phyloP scores from a whole-genome alignment of 768 basidiomycete genomes.

The Xerocomus potaroensis region DNA sequence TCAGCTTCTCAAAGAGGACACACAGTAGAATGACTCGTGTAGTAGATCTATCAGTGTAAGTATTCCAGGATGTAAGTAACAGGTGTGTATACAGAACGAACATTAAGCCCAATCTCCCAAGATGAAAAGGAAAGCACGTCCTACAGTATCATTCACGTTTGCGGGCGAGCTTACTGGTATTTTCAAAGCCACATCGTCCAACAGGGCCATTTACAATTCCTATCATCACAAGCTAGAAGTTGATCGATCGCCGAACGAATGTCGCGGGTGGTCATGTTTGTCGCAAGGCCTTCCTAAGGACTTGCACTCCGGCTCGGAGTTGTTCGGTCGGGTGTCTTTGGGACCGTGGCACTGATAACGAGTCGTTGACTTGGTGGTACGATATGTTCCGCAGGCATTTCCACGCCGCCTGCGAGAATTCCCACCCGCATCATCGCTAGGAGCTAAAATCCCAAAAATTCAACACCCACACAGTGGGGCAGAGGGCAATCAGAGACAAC shows the following conservation, averaged over 20 bases:
- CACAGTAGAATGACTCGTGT: neutral
- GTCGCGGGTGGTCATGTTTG: neutral
- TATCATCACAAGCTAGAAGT: conserved; percentile 2
- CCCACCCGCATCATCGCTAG: conserved; percentile 78
- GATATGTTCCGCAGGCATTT: conserved; percentile 40
- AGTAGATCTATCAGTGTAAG: neutral
- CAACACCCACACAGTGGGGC: neutral
- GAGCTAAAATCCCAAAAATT: conserved; percentile 35
- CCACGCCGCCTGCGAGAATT: conserved; percentile 60
- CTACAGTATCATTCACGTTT: conserved; percentile 1
- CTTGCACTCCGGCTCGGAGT: neutral
- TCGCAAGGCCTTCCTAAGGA: neutral
- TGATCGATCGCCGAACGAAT: conserved; percentile 16
- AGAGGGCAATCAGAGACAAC: conserved; percentile 4
- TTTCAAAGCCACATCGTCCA: neutral
- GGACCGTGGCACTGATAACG: conserved; percentile 20
- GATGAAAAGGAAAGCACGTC: neutral
- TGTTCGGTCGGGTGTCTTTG: conserved; percentile 3
- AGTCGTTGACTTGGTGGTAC: conserved; percentile 46
- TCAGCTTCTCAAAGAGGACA: conserved; percentile 10
- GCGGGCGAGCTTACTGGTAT: neutral
- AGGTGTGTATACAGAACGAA: conserved; percentile 7
- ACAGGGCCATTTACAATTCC: conserved; percentile 6
- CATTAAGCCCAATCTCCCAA: neutral
- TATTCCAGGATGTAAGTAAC: conserved; percentile 4